Evolutionary conservation across 441 rosid genomes (phyloP).

Genomic region (Lepidium campestre): DNA sequence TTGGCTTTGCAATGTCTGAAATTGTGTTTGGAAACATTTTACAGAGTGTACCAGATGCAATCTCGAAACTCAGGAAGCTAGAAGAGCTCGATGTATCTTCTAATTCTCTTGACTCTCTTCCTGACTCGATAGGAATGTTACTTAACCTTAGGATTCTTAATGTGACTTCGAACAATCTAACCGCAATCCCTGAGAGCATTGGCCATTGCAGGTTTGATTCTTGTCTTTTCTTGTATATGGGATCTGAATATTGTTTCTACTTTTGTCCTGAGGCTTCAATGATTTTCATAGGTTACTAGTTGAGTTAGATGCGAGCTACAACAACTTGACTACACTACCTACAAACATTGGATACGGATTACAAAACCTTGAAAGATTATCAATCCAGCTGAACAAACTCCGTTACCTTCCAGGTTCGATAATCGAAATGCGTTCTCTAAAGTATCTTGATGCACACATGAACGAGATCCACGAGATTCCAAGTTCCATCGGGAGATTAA

Average conservation of each 20-base stretch:
- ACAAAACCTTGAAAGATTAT: slow-evolving; percentile 44
- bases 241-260: not conserved
- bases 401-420: slow-evolving; percentile 45
- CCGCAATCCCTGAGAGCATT: slow-evolving; percentile 53
- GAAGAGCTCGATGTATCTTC: slow-evolving; percentile 54
- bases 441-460: slow-evolving; percentile 57
- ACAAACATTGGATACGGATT: slow-evolving; percentile 53
- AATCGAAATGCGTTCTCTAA: slow-evolving; percentile 45
- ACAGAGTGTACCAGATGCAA: slow-evolving; percentile 59
- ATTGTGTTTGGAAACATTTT: not conserved
- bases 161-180: slow-evolving; percentile 45
- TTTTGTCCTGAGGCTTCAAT: not conserved
- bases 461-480: slow-evolving; percentile 60
- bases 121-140: slow-evolving; percentile 54
- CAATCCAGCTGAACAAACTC: slow-evolving; percentile 50
- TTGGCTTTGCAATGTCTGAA: not conserved
- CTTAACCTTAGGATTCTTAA: slow-evolving; percentile 45
- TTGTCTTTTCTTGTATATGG: not conserved
- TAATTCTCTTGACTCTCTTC: slow-evolving; percentile 41
- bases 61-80: slow-evolving; percentile 47
- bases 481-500: slow-evolving; percentile 43
- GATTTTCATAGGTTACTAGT: slow-evolving; percentile 37
- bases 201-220: slow-evolving; percentile 50
- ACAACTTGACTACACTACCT: slow-evolving; percentile 46
- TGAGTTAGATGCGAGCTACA: slow-evolving; percentile 63